Base-by-base conservation (phyloP, 371 early-diverging fungal genomes). In the Lichtheimia ramosa region DNA sequence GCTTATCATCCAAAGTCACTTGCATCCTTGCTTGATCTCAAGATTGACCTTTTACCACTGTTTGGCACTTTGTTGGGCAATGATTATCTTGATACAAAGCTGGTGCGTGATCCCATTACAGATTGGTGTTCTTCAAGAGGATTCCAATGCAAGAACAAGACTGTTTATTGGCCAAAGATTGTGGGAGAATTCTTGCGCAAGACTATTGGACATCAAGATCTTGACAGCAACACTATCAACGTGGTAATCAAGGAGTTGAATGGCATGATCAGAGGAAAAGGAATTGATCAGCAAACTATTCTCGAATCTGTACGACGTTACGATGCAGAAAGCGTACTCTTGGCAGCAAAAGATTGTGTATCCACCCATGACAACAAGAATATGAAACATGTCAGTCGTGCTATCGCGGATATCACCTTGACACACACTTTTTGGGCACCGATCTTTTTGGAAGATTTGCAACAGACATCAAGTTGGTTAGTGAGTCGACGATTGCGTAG, bases 11-110 rank as follows among this genome's bases (percentile, higher is more conserved):
- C 83, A 12, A 52, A 68, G 2, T 39, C 34, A 2, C 59, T 85
- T 5, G 74, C 82, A 6, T 42, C 51, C 0, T 64, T 77, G 23
- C 68, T 85, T 14, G 64, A 71, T 14, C 54, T 83, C 24, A 62
- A 63, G 14, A 54, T 60, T 1, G 57, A 56, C 1, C 57, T 69
- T 34, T 54, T 85, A 13, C 84, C 86, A 0, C 51, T 85, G 0
- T 75, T 85, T 58, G 86, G 83, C 0, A 77, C 83, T 0, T 62
- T 85, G 12, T 56, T 82, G 1, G 86, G 86, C 10, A 85, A 85
- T 58, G 86, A 85, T 42, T 83, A 85, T 54, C 24, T 83, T 1
- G 68, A 70, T 49, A 27, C 53, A 0, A 50, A 68, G 13, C 20
- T 70, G 13, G 59, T 76, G 4, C 43, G 71, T 12, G 64, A 62